Evolutionary conservation across 768 basidiomycete genomes (phyloP).

Genomic region (Auricularia sp.): DNA sequence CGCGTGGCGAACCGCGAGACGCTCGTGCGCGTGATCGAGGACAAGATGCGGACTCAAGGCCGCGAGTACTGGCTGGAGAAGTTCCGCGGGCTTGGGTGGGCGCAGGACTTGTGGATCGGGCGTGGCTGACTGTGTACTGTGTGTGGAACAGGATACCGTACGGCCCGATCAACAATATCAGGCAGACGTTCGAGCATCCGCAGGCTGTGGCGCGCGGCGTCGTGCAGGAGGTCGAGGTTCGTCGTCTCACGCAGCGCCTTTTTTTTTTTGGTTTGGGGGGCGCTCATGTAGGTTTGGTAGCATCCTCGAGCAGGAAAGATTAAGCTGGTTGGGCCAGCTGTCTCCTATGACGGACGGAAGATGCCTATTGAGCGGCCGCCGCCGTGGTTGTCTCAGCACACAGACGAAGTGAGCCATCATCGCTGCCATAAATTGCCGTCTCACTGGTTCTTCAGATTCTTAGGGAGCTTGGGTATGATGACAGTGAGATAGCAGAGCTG

Average conservation of each 20-base stretch:
- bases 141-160: constrained; percentile 52
- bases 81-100: constrained; percentile 72
- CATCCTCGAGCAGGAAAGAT: constrained; percentile 69
- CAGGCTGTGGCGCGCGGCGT: constrained; percentile 69
- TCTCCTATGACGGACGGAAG: constrained; percentile 69
- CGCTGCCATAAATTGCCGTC: constrained; percentile 19
- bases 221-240: constrained; percentile 69
- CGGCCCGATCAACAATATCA: constrained; percentile 88
- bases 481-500: constrained; percentile 33
- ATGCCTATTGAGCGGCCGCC: constrained; percentile 70
- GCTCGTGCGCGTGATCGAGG: constrained; percentile 59
- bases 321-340: constrained; percentile 73
- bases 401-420: constrained; percentile 48
- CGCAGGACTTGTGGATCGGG: not conserved
- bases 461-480: constrained; percentile 34
- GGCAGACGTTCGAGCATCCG: constrained; percentile 83
- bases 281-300: constrained; percentile 17
- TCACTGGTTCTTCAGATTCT: constrained; percentile 24
- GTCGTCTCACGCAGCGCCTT: constrained; percentile 13
- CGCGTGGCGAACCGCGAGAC: constrained; percentile 69
- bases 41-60: constrained; percentile 43
- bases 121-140: not conserved
- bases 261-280: constrained; percentile 7
- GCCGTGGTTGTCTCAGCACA: constrained; percentile 83
- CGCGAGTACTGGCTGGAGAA: constrained; percentile 67